phyloP scores from a whole-genome alignment of 768 basidiomycete genomes.

The Calocera cornea region DNA sequence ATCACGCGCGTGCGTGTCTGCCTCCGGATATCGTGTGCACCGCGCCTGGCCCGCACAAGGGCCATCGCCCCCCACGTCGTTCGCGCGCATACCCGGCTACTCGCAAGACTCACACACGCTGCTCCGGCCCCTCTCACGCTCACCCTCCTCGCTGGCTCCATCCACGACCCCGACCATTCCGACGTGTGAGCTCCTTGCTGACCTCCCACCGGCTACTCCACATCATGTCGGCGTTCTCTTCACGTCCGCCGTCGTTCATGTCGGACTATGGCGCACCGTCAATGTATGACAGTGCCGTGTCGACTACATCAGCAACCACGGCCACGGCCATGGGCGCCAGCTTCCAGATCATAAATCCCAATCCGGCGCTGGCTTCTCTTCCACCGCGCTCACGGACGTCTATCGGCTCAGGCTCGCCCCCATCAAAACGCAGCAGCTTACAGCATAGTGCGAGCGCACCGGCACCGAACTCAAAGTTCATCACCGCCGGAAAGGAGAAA shows the following conservation, averaged over 20 bases:
- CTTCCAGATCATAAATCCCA: neutral
- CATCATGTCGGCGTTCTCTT: neutral
- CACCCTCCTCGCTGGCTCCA: neutral
- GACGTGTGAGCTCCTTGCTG: neutral
- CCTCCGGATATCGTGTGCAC: slow-evolving; percentile 3
- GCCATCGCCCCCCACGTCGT: neutral
- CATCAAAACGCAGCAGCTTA: neutral
- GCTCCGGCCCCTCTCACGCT: neutral
- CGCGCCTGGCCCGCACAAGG: neutral
- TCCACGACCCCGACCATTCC: neutral
- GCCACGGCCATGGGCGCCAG: neutral
- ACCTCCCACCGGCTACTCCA: neutral
- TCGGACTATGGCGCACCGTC: neutral
- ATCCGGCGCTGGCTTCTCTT: neutral
- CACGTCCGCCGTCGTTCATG: neutral
- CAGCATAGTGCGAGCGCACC: neutral
- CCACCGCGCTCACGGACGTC: neutral
- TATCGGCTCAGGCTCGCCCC: neutral
- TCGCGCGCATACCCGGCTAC: neutral
- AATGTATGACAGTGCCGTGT: slow-evolving; percentile 1
- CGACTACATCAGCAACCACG: neutral
- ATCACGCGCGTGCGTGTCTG: slow-evolving; percentile 2
- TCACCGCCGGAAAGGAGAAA: neutral
- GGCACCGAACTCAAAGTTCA: neutral
- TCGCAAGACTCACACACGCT: neutral